phyloP scores from a whole-genome alignment of 805 yeast species.

The Wickerhamiella australiensis region DNA sequence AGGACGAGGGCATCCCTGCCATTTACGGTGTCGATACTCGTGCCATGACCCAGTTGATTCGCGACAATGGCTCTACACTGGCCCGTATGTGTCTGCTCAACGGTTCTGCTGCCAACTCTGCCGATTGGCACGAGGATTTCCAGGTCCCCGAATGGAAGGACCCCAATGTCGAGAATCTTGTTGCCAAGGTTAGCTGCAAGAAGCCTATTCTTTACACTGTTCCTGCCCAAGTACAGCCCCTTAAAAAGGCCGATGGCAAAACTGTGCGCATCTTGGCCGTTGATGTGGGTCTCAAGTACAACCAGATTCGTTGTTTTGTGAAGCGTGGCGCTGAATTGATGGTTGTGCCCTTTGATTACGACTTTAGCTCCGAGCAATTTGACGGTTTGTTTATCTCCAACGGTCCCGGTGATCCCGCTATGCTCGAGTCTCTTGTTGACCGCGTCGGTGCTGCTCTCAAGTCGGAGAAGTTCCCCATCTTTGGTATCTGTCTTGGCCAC shows the following conservation, averaged over 20 bases:
- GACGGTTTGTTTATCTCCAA: conserved; percentile 95
- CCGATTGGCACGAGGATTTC: conserved; percentile 50
- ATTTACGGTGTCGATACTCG: conserved; percentile 97
- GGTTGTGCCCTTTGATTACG: conserved; percentile 94
- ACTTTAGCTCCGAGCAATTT: conserved; percentile 63
- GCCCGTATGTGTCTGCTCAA: conserved; percentile 54
- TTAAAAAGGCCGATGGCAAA: conserved; percentile 52
- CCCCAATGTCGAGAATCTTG: conserved; percentile 85
- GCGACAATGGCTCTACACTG: conserved; percentile 84
- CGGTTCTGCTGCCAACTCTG: conserved; percentile 25
- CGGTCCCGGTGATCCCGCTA: conserved; percentile 99
- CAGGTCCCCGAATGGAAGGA: conserved; percentile 81
- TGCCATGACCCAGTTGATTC: conserved; percentile 80
- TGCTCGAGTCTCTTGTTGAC: conserved; percentile 54
- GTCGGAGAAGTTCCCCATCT: conserved; percentile 70
- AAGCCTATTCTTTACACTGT: conserved; percentile 72
- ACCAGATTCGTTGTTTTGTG: conserved; percentile 94
- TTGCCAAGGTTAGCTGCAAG: conserved; percentile 72
- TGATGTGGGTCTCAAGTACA: conserved; percentile 96
- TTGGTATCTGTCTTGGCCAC: conserved; percentile 98
- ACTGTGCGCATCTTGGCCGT: conserved; percentile 73
- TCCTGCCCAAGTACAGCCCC: conserved; percentile 34
- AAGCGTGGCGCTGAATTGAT: conserved; percentile 90
- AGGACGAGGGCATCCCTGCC: conserved; percentile 86
- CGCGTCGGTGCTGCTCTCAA: conserved; percentile 47